These are phyloP conservation scores for Immersiporthe knoxdaviesiana DNA, from an alignment of 2,329 filamentous ascomycete genomes.

Conservation along the genomic window DNA sequence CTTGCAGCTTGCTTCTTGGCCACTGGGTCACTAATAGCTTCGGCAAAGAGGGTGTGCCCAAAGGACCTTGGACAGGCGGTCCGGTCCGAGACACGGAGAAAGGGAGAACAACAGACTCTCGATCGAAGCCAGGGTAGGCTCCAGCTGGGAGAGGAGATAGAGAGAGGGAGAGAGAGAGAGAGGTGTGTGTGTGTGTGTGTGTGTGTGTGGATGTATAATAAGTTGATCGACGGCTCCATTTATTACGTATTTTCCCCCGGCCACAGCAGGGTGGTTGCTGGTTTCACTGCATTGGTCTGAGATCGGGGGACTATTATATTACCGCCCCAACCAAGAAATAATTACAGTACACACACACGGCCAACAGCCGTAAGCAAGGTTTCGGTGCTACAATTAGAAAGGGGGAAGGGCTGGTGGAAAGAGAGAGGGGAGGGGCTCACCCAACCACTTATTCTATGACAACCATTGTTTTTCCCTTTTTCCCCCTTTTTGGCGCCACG, in stretches of 20 bases:
- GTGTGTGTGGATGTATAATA: background rate
- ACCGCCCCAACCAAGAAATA: background rate
- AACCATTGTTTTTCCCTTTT: background rate
- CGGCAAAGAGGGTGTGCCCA: too few relatives aligned
- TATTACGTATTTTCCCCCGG: background rate
- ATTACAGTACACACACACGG: background rate
- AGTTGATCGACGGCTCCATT: background rate
- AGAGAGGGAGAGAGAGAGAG: too few relatives aligned
- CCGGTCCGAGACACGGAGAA: constrained; percentile 6
- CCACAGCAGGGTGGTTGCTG: background rate
- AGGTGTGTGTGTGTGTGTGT: too few relatives aligned
- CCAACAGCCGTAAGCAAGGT: constrained; percentile 4
- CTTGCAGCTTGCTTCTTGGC: background rate
- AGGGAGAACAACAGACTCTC: background rate
- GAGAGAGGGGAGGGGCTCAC: background rate
- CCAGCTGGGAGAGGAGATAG: too few relatives aligned
- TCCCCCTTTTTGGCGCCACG: background rate
- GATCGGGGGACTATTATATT: background rate
- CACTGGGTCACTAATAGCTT: background rate
- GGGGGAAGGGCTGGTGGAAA: too few relatives aligned
- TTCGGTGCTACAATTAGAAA: background rate
- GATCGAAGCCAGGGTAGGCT: background rate
- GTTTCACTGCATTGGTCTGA: background rate
- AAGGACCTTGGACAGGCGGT: background rate
- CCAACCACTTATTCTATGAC: background rate